Evolutionary conservation across 1,139 yeast species (phyloP).

Genomic region (Geotrichum phurueaensis): DNA sequence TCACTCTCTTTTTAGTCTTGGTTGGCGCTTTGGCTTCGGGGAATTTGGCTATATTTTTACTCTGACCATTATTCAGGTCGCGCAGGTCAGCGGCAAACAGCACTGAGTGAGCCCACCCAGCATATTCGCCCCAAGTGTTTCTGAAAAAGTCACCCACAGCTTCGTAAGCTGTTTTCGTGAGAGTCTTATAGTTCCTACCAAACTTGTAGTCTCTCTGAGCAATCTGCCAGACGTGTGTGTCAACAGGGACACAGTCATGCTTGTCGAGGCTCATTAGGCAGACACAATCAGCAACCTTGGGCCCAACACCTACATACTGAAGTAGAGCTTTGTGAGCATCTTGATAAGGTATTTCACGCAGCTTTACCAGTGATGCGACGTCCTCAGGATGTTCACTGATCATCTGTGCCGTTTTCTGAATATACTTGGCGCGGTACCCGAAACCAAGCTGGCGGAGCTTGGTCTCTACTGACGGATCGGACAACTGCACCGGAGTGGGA

Average conservation of each 20-base stretch:
- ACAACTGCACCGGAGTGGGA: conserved; percentile 56
- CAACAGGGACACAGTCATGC: conserved; percentile 88
- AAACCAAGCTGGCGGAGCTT: conserved; percentile 59
- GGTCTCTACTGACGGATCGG: conserved; percentile 41
- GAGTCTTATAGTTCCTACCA: conserved; percentile 40
- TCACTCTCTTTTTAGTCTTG: background rate
- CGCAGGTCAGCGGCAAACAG: conserved; percentile 77
- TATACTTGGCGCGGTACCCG: conserved; percentile 90
- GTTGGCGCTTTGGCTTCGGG: background rate
- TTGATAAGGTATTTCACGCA: conserved; percentile 46
- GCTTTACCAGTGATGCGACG: conserved; percentile 13
- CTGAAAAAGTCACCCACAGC: conserved; percentile 58
- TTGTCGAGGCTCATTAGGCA: conserved; percentile 88
- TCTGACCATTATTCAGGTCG: conserved; percentile 52
- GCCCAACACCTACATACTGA: conserved; percentile 84
- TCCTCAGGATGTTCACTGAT: conserved; percentile 34
- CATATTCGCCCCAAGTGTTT: conserved; percentile 77
- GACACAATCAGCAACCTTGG: conserved; percentile 95
- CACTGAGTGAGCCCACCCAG: conserved; percentile 98
- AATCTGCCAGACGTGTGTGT: conserved; percentile 92
- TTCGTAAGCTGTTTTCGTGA: conserved; percentile 55
- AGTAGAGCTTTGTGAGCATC: conserved; percentile 61
- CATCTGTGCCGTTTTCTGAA: conserved; percentile 64
- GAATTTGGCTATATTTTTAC: background rate
- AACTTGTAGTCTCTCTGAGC: conserved; percentile 76